These are phyloP conservation scores for Skeletonema tropicum DNA, from an alignment of 108 stramenopile genomes.

Conservation along the genomic window DNA sequence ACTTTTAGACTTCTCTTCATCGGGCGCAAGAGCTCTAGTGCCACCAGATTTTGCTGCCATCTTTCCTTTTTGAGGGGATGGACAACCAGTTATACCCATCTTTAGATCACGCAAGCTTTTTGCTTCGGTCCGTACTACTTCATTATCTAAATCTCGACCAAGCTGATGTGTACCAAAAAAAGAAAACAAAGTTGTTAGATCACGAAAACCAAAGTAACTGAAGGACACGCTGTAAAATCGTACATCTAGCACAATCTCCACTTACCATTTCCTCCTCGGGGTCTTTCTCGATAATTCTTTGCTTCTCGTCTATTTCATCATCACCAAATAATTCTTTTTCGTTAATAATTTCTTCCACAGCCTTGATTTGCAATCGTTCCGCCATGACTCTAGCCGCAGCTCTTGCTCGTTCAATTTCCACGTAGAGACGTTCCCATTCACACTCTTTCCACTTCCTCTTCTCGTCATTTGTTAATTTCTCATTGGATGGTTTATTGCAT, in stretches of 20 bases:
- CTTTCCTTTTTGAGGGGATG: neutral
- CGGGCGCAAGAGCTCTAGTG: neutral
- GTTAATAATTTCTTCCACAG: neutral
- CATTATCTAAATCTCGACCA: constrained; percentile 32
- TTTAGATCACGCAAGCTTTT: constrained; percentile 40
- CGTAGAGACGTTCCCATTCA: constrained; percentile 45
- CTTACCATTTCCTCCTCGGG: constrained; percentile 26
- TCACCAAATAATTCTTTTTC: neutral
- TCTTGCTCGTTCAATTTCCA: constrained; percentile 40
- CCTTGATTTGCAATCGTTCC: constrained; percentile 19
- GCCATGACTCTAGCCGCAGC: constrained; percentile 16
- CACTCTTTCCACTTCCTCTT: constrained; percentile 50
- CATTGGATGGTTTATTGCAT: constrained; percentile 9
- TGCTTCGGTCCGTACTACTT: constrained; percentile 29
- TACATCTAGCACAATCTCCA: neutral
- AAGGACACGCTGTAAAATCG: constrained; percentile 3
- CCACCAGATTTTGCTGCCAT: neutral
- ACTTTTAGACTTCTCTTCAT: neutral
- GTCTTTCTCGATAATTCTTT: neutral
- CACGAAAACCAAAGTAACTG: neutral
- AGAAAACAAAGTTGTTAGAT: neutral
- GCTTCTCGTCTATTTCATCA: neutral
- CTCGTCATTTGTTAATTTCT: constrained; percentile 34
- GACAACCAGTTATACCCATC: constrained; percentile 37
- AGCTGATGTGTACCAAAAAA: constrained; percentile 10